These are phyloP conservation scores for Candida sanyaensis DNA, from an alignment of 1,139 yeast species.

Conservation along the genomic window DNA sequence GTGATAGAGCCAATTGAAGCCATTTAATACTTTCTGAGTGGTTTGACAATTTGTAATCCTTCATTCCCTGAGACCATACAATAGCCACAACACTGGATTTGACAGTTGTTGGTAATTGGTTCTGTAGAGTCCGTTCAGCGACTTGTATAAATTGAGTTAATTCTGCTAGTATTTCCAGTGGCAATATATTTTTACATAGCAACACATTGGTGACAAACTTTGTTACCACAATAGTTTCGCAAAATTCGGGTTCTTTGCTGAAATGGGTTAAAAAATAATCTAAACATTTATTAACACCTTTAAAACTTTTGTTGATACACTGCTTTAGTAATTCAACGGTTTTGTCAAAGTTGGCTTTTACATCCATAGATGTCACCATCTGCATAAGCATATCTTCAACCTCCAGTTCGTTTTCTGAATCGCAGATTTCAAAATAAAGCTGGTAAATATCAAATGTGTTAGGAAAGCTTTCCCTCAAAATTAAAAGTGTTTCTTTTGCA, in stretches of 20 bases:
- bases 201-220: slow-evolving; percentile 11
- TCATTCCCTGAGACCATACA: slow-evolving; percentile 31
- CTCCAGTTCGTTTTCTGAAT: slow-evolving; percentile 3
- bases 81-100: slow-evolving; percentile 23
- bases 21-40: slow-evolving; percentile 20
- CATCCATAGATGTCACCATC: slow-evolving; percentile 22
- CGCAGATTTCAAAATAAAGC: slow-evolving; percentile 9
- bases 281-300: slow-evolving; percentile 24
- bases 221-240: slow-evolving; percentile 20
- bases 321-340: slow-evolving; percentile 19
- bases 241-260: slow-evolving; percentile 16
- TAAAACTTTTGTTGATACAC: slow-evolving; percentile 16
- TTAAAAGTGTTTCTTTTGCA: slow-evolving; percentile 8
- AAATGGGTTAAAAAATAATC: slow-evolving; percentile 23
- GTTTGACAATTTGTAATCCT: slow-evolving; percentile 16
- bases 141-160: slow-evolving; percentile 17
- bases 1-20: slow-evolving; percentile 23
- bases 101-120: slow-evolving; percentile 19
- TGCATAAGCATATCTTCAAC: slow-evolving; percentile 20
- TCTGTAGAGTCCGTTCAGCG: slow-evolving; percentile 21
- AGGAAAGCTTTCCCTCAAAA: slow-evolving; percentile 9
- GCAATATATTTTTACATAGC: background rate
- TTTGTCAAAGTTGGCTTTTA: slow-evolving; percentile 13
- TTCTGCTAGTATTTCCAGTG: slow-evolving; percentile 5
- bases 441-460: slow-evolving; percentile 11